Percentiles rank a stretch among this genome's conserved stretches.
These are phyloP conservation scores for Tolypocladium paradoxum DNA, from an alignment of 2,329 filamentous ascomycete species.

Conservation along the genomic window DNA sequence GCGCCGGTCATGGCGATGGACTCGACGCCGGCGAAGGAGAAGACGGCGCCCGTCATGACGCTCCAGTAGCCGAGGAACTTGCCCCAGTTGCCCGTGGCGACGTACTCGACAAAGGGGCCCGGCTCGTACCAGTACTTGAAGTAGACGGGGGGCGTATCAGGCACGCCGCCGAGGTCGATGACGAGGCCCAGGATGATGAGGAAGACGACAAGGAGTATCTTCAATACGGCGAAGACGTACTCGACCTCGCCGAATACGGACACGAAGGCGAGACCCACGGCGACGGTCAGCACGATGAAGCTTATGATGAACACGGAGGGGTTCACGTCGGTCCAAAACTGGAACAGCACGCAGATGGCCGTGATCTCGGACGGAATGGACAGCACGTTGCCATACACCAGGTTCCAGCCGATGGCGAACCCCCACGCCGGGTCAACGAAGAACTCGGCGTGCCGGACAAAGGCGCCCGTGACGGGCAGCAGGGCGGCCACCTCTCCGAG, in stretches of 20 bases:
- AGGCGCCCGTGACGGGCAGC: constrained; percentile 51
- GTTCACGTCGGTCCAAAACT: constrained; percentile 52
- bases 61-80: constrained; percentile 57
- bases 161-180: constrained; percentile 51
- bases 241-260: constrained; percentile 51
- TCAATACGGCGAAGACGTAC: constrained; percentile 39
- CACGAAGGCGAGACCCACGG: constrained; percentile 47
- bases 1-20: constrained; percentile 51
- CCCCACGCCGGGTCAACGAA: constrained; percentile 51
- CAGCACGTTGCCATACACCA: constrained; percentile 44
- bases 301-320: constrained; percentile 36
- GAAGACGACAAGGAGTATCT: constrained; percentile 50
- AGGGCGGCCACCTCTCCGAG: constrained; percentile 50
- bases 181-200: constrained; percentile 52
- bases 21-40: constrained; percentile 57
- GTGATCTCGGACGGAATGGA: constrained; percentile 50
- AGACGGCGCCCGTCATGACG: constrained; percentile 52
- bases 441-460: constrained; percentile 49
- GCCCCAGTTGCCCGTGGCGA: constrained; percentile 47
- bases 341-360: constrained; percentile 50
- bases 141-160: constrained; percentile 46
- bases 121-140: constrained; percentile 62
- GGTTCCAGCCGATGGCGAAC: constrained; percentile 42
- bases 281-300: constrained; percentile 41
- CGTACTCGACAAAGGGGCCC: constrained; percentile 55